A percentile compares a stretch with the other conserved stretches of the same genome.
These are phyloP conservation scores for Diaporthe australafricana DNA, from an alignment of 2,329 filamentous ascomycete genomes.

Conservation along the genomic window DNA sequence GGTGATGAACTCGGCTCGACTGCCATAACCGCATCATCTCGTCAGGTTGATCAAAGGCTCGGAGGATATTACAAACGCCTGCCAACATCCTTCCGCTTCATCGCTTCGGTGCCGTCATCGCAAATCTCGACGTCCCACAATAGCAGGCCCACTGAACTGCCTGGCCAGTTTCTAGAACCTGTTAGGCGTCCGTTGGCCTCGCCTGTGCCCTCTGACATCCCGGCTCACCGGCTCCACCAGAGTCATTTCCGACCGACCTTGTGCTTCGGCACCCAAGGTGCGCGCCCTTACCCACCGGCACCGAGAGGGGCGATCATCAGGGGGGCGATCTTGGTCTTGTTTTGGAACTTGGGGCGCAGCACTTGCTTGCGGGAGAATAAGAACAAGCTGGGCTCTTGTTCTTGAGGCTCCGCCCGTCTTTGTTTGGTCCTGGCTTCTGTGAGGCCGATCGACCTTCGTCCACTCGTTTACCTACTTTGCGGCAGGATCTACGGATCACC, in stretches of 20 bases:
- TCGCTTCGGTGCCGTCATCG: conserved; percentile 32
- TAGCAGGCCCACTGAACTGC: conserved; percentile 14
- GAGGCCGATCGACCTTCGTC: conserved; percentile 36
- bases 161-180: conserved; percentile 23
- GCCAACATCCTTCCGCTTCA: background rate
- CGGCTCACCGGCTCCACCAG: conserved; percentile 30
- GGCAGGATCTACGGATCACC: conserved; percentile 36
- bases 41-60: conserved; percentile 5
- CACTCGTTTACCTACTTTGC: conserved; percentile 36
- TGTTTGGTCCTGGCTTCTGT: conserved; percentile 19
- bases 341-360: conserved; percentile 18
- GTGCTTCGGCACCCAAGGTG: conserved; percentile 17
- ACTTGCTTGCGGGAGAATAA: conserved; percentile 26
- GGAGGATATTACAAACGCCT: conserved; percentile 21
- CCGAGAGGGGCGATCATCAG: conserved; percentile 30
- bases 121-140: conserved; percentile 35
- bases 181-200: conserved; percentile 1
- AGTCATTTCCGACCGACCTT: conserved; percentile 29
- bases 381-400: conserved; percentile 28
- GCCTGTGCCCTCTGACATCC: conserved; percentile 24
- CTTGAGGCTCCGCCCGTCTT: conserved; percentile 2
- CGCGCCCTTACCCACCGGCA: conserved; percentile 29
- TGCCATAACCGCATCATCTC: conserved; percentile 21
- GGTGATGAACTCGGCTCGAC: conserved; percentile 21
- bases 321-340: conserved; percentile 27